A percentile compares a stretch with the other conserved stretches of the same genome.
Evolutionary conservation across 176 grass and related monocot genomes (phyloP).

Genomic region (Cocos nucifera): DNA sequence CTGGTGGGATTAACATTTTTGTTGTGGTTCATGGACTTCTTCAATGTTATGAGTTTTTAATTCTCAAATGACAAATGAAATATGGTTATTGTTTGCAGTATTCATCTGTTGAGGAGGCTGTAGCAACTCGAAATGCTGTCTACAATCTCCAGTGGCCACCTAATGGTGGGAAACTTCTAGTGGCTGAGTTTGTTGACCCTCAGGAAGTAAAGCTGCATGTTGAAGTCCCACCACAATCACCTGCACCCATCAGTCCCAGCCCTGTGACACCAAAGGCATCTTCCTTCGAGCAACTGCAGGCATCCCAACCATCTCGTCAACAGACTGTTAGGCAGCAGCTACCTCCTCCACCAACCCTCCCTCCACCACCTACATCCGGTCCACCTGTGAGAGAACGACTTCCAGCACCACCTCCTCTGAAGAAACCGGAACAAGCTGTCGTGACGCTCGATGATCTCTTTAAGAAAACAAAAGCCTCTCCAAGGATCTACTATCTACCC

Average conservation of each 20-base stretch:
- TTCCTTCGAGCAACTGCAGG: conserved; percentile 26
- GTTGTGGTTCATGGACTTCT: too few species aligned
- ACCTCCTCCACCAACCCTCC: conserved; percentile 18
- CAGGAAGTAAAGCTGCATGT: conserved; percentile 69
- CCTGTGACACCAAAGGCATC: conserved; percentile 17
- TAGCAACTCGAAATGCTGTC: conserved; percentile 68
- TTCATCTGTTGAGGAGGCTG: conserved; percentile 82
- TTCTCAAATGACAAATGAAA: too few species aligned
- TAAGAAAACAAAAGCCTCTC: conserved; percentile 51
- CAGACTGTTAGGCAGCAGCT: conserved; percentile 40
- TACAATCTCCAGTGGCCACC: conserved; percentile 95
- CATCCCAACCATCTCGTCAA: conserved; percentile 31
- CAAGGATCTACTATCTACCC: conserved; percentile 72
- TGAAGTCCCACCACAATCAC: conserved; percentile 34
- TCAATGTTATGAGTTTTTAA: too few species aligned
- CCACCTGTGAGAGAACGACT: conserved; percentile 21
- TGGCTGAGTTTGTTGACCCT: conserved; percentile 90
- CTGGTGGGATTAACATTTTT: too few species aligned
- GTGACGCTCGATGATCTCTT: conserved; percentile 70
- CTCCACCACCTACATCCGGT: conserved; percentile 12
- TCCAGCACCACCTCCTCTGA: conserved; percentile 28
- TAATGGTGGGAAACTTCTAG: conserved; percentile 77
- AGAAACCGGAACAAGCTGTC: conserved; percentile 27
- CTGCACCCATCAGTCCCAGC: conserved; percentile 28
- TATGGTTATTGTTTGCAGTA: conserved; percentile 29